Evolutionary conservation across 495 filamentous ascomycete genomes (phyloP), one percentile per base, ranked within the genome.

Genomic region (Sporormia fimetaria): DNA sequence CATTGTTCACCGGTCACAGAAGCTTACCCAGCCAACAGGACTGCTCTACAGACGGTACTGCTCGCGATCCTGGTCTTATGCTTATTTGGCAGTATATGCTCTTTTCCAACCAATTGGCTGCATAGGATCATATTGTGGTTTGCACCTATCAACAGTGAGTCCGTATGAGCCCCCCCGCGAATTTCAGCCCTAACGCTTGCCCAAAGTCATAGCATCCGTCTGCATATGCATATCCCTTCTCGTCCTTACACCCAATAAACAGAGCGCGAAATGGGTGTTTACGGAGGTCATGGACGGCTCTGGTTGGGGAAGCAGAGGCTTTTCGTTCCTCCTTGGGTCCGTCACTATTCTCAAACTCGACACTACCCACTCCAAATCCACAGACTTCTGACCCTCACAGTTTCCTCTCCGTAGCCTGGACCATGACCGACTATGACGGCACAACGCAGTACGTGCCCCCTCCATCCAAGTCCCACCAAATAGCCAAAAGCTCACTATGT

Each of bases 341-440:
- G 54, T 40, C 26, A 15, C 6, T 21, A n/a, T n/a, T n/a, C n/a
- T n/a, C n/a, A n/a, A n/a, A n/a, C n/a, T n/a, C n/a, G n/a, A n/a
- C n/a, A n/a, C 10, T 36, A 24, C 18, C 17, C 3, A 18, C n/a
- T 28, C 4, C 12, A 12, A 16, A n/a, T 3, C 5, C 0, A 42
- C 22, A 11, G 20, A 7, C 24, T 14, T 18, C 40, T 56, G 38
- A 56, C 49, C 34, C 30, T 14, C 16, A 21, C 30, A 59, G 56
- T 15, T 81, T 80, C 54, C 58, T 83, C 16, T 74, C 73, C 6
- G 78, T 78, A 18, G 72, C 73, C 0, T 83, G 78, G 78, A 78
- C 73, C 8, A 81, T 83, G 78, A 83, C 78, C 11, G 78, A 83
- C 51, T 83, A 83, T 46, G 78, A 82, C 51, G 78, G 74, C 20